A percentile compares a stretch with the other conserved stretches of the same genome.
Conservation (phyloP, 2,329 filamentous ascomycete species). For the Aureobasidium sp. region DNA sequence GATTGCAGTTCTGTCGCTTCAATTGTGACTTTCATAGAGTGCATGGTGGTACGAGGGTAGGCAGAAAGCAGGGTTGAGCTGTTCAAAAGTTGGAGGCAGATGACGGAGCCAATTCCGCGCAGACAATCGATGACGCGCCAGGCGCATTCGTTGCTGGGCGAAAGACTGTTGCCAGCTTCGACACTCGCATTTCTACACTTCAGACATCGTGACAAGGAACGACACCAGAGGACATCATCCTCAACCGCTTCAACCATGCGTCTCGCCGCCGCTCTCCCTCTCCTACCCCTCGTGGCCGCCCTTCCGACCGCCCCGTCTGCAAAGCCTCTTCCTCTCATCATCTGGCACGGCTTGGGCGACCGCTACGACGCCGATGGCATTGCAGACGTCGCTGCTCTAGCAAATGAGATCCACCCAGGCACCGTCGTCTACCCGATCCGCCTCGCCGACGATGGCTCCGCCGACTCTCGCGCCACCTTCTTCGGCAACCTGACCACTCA, state of each 20-base stretch:
- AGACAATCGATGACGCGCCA: constrained; percentile 5
- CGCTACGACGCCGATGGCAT: constrained; percentile 71
- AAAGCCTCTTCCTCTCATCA: constrained; percentile 70
- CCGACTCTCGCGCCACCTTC: constrained; percentile 79
- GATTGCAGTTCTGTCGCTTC: too few species aligned
- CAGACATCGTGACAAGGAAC: neutral
- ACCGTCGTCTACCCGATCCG: constrained; percentile 78
- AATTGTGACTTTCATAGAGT: too few species aligned
- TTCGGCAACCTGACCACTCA: constrained; percentile 83
- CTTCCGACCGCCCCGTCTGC: constrained; percentile 19
- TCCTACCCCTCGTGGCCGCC: neutral
- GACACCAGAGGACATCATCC: neutral
- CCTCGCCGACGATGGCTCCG: constrained; percentile 56
- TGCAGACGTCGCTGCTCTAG: constrained; percentile 61
- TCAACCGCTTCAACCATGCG: neutral
- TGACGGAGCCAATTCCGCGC: neutral
- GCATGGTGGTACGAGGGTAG: too few species aligned
- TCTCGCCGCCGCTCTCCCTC: neutral
- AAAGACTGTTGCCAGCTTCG: neutral
- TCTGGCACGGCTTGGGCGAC: constrained; percentile 88
- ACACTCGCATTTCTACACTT: neutral
- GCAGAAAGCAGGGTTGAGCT: neutral
- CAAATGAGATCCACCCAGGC: constrained; percentile 66
- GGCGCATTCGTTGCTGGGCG: neutral
- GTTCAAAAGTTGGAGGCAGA: too few species aligned